Percentiles rank a stretch among this genome's conserved stretches.
Conservation (phyloP, 2,329 filamentous ascomycete species). For the Emmonsia crescens region DNA sequence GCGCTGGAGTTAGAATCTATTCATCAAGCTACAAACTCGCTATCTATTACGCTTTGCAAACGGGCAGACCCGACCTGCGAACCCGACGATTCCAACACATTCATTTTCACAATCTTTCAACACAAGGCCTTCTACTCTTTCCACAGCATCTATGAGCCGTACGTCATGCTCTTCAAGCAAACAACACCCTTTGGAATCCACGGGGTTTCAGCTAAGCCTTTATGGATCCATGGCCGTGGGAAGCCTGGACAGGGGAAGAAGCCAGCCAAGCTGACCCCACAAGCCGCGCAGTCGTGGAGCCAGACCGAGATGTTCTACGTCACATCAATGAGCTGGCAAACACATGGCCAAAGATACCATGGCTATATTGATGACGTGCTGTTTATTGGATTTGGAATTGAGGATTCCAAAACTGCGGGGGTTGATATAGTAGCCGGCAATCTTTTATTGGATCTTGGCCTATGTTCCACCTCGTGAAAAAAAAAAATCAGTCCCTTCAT, state of each 20-base stretch:
- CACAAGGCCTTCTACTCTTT: constrained; percentile 41
- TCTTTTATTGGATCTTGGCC: constrained; percentile 35
- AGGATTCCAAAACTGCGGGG: constrained; percentile 39
- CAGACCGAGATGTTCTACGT: constrained; percentile 49
- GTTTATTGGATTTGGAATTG: constrained; percentile 47
- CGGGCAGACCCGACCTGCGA: constrained; percentile 37
- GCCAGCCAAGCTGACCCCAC: constrained; percentile 8
- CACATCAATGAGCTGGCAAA: constrained; percentile 48
- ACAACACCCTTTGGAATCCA: constrained; percentile 41
- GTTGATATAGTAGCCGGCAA: constrained; percentile 45
- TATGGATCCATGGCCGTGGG: constrained; percentile 46
- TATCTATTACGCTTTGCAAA: constrained; percentile 45
- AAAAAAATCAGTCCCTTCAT: not conserved
- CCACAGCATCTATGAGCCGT: constrained; percentile 47
- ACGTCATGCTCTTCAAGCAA: constrained; percentile 42
- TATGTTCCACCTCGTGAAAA: constrained; percentile 2
- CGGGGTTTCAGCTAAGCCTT: constrained; percentile 39
- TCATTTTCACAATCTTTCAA: constrained; percentile 46
- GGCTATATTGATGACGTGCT: constrained; percentile 47
- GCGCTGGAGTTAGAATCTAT: constrained; percentile 35
- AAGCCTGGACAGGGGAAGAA: constrained; percentile 18
- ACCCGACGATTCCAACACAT: constrained; percentile 40
- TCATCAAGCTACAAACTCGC: constrained; percentile 51
- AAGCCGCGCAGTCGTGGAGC: constrained; percentile 11
- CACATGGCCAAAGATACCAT: constrained; percentile 39